A percentile compares a stretch with the other conserved stretches of the same genome.
Evolutionary conservation across 768 basidiomycete genomes (phyloP).

Genomic region (Jaapia argillacea): DNA sequence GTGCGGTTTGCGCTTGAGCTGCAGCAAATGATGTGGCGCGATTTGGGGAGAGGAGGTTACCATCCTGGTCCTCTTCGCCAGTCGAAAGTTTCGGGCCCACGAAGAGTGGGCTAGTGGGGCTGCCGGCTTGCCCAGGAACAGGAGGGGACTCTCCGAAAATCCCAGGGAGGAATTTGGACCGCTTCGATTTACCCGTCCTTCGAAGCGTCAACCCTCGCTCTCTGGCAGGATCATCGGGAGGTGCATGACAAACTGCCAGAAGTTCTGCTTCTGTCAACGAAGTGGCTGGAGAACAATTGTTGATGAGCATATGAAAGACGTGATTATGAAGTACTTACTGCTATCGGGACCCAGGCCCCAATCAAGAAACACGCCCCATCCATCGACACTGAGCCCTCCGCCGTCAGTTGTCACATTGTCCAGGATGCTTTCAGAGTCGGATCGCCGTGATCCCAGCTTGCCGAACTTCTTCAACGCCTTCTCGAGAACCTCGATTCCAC

Average conservation of each 20-base stretch:
- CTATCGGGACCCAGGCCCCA: conserved; percentile 20
- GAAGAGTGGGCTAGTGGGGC: conserved; percentile 25
- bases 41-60: conserved; percentile 13
- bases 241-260: conserved; percentile 72
- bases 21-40: neutral
- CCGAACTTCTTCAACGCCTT: conserved; percentile 86
- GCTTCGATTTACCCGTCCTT: conserved; percentile 33
- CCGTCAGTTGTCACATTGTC: conserved; percentile 61
- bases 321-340: too few species aligned
- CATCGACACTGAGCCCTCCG: conserved; percentile 72
- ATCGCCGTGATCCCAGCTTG: conserved; percentile 40
- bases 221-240: conserved; percentile 67
- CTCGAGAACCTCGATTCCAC: conserved; percentile 81
- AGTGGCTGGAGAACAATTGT: conserved; percentile 50
- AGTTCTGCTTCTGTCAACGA: conserved; percentile 77
- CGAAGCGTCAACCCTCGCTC: conserved; percentile 75
- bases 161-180: conserved; percentile 29
- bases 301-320: too few species aligned
- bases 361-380: conserved; percentile 81
- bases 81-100: conserved; percentile 1
- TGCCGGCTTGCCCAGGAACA: conserved; percentile 21
- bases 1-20: conserved; percentile 13
- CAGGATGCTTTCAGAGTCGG: conserved; percentile 31
- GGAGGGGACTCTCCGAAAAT: conserved; percentile 40
- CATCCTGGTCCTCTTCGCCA: conserved; percentile 26